Evolutionary conservation across 2,329 filamentous ascomycete species (phyloP).

Genomic region (Calonectria pteridis): DNA sequence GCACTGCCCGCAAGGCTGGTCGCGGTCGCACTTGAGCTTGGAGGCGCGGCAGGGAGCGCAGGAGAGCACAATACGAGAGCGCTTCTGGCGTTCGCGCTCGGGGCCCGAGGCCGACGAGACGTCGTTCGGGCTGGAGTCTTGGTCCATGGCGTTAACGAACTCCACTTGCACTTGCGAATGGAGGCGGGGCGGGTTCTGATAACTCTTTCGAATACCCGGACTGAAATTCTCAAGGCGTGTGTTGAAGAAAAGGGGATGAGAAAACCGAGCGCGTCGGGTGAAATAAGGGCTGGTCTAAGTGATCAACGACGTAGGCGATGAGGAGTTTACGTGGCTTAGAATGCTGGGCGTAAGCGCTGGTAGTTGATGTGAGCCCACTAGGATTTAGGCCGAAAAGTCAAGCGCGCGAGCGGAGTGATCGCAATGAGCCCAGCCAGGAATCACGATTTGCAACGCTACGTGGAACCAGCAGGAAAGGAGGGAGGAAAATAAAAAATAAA

Average conservation of each 20-base stretch:
- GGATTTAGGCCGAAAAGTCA: not conserved
- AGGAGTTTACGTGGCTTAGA: conserved; percentile 17
- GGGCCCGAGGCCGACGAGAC: conserved; percentile 34
- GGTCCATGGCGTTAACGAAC: conserved; percentile 21
- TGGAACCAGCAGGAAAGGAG: not conserved
- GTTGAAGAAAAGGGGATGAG: not conserved
- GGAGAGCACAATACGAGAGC: conserved; percentile 63
- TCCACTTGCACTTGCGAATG: conserved; percentile 11
- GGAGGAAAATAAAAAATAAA: not conserved
- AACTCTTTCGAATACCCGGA: not conserved
- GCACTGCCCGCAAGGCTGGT: conserved; percentile 65
- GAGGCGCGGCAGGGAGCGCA: conserved; percentile 65
- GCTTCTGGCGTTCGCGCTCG: conserved; percentile 51
- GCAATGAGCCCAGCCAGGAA: not conserved
- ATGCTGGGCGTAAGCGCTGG: not conserved
- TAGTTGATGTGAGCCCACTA: not conserved
- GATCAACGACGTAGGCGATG: not conserved
- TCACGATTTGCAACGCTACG: not conserved
- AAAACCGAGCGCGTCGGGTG: no score
- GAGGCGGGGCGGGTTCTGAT: not conserved
- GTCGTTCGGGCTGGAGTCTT: conserved; percentile 40
- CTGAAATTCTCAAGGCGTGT: not conserved
- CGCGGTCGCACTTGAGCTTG: conserved; percentile 70
- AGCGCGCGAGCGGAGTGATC: conserved; percentile 2
- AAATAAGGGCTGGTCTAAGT: not conserved